Evolutionary conservation across 306 rosid genomes (phyloP).

Genomic region (Acacia confusa): DNA sequence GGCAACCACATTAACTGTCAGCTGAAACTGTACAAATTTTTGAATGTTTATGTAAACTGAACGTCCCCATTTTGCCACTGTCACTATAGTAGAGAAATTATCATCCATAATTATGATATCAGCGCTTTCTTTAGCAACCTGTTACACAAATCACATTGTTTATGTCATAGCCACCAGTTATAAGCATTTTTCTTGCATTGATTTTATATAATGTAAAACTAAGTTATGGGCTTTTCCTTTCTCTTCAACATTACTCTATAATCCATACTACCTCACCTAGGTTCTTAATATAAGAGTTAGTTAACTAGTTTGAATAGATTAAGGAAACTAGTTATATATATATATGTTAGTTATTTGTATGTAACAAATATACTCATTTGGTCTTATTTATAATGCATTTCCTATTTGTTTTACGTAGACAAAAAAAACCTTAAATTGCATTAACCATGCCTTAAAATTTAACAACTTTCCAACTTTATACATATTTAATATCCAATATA

Average conservation of each 20-base stretch:
- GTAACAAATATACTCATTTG: too few relatives aligned
- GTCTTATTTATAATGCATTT: too few relatives aligned
- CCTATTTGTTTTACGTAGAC: too few relatives aligned
- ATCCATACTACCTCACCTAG: too few relatives aligned
- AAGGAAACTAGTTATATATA: too few relatives aligned
- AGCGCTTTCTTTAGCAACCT: constrained; percentile 99
- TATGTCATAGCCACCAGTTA: not conserved
- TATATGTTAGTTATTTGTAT: too few relatives aligned
- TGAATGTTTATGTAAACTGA: constrained; percentile 93
- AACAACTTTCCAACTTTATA: too few relatives aligned
- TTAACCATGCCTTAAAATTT: too few relatives aligned
- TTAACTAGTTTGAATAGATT: too few relatives aligned
- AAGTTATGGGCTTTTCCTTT: not conserved
- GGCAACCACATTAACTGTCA: constrained; percentile 93
- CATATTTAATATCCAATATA: too few relatives aligned
- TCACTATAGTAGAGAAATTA: constrained; percentile 93
- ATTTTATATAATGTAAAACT: not conserved
- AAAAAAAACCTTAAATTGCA: too few relatives aligned
- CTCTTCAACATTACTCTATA: not conserved
- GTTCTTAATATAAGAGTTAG: too few relatives aligned
- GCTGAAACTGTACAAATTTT: constrained; percentile 93
- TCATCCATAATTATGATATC: constrained; percentile 95
- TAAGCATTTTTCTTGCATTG: constrained; percentile 6
- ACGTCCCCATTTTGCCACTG: constrained; percentile 97
- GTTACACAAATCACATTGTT: constrained; percentile 15